Conservation (phyloP, 495 filamentous ascomycete species). For the Aeminium ludgeri region DNA sequence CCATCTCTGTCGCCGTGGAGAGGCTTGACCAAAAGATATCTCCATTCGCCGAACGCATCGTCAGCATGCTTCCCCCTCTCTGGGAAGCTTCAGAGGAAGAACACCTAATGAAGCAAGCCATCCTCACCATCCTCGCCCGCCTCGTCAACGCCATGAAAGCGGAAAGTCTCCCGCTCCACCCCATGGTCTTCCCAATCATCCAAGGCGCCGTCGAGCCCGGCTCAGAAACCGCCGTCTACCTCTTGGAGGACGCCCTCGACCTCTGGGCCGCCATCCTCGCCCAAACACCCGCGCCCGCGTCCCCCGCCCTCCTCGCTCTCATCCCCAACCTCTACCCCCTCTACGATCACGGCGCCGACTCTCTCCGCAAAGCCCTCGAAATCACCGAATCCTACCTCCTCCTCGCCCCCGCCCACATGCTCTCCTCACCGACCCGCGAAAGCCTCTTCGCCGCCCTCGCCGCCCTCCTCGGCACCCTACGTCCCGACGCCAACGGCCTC, state of each 20-base stretch:
- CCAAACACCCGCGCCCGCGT: slow-evolving; percentile 50
- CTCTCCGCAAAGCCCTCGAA: slow-evolving; percentile 48
- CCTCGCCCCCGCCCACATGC: slow-evolving; percentile 57
- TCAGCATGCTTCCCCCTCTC: slow-evolving; percentile 59
- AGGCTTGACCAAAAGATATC: slow-evolving; percentile 57
- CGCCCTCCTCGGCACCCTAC: slow-evolving; percentile 39
- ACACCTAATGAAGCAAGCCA: slow-evolving; percentile 79
- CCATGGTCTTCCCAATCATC: slow-evolving; percentile 61
- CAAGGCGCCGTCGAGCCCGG: slow-evolving; percentile 56
- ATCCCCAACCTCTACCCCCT: slow-evolving; percentile 51
- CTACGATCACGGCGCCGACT: slow-evolving; percentile 52
- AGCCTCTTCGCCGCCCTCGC: slow-evolving; percentile 41
- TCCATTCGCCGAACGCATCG: slow-evolving; percentile 62
- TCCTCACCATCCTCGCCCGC: slow-evolving; percentile 65
- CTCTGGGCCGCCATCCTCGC: slow-evolving; percentile 65
- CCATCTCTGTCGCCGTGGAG: slow-evolving; percentile 59
- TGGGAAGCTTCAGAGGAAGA: slow-evolving; percentile 72
- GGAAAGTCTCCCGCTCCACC: slow-evolving; percentile 53
- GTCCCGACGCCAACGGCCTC: slow-evolving; percentile 41
- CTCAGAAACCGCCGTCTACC: slow-evolving; percentile 65
- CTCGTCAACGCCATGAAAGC: slow-evolving; percentile 64
- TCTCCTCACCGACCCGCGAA: slow-evolving; percentile 39
- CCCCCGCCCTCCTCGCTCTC: slow-evolving; percentile 48
- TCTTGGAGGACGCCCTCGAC: slow-evolving; percentile 82
- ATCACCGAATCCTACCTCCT: slow-evolving; percentile 67